Conservation (phyloP, 2,329 filamentous ascomycete species). For the Thermothelomyces thermophilus region DNA sequence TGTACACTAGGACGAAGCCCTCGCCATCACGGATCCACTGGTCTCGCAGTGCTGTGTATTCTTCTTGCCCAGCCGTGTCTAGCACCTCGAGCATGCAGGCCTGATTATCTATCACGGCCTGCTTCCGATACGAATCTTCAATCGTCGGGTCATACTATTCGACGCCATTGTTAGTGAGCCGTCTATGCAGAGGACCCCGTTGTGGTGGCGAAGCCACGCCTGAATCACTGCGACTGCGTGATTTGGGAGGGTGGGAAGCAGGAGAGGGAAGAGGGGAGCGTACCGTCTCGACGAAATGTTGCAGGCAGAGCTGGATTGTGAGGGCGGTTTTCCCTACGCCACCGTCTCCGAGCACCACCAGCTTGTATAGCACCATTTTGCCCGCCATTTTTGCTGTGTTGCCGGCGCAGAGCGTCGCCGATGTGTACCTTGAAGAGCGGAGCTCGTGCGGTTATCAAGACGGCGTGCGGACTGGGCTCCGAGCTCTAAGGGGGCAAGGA, state of each 20-base stretch:
- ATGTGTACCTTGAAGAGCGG: neutral
- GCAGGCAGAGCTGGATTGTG: constrained; percentile 93
- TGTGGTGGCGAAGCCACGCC: neutral
- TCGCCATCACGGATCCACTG: constrained; percentile 99
- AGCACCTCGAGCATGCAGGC: constrained; percentile 97
- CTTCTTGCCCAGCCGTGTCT: constrained; percentile 96
- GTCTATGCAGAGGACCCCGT: constrained; percentile 5
- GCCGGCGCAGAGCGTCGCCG: constrained; percentile 6
- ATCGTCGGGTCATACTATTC: constrained; percentile 76
- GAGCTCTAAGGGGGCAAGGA: constrained; percentile 11
- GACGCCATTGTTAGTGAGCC: constrained; percentile 16
- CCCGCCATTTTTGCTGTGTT: constrained; percentile 59
- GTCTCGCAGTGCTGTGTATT: constrained; percentile 92
- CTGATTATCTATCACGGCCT: constrained; percentile 87
- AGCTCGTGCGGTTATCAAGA: constrained; percentile 9
- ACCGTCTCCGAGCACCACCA: constrained; percentile 91
- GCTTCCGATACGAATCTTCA: constrained; percentile 82
- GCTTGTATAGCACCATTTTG: constrained; percentile 92
- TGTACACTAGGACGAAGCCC: constrained; percentile 96
- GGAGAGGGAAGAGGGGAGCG: constrained; percentile 29
- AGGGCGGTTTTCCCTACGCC: constrained; percentile 91
- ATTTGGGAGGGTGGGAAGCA: neutral
- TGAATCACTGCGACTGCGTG: neutral
- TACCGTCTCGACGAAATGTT: constrained; percentile 95
- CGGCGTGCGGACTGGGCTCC: constrained; percentile 14